Evolutionary conservation across 2,329 filamentous ascomycete species (phyloP).

Genomic region (Hypoxylon rubiginosum): DNA sequence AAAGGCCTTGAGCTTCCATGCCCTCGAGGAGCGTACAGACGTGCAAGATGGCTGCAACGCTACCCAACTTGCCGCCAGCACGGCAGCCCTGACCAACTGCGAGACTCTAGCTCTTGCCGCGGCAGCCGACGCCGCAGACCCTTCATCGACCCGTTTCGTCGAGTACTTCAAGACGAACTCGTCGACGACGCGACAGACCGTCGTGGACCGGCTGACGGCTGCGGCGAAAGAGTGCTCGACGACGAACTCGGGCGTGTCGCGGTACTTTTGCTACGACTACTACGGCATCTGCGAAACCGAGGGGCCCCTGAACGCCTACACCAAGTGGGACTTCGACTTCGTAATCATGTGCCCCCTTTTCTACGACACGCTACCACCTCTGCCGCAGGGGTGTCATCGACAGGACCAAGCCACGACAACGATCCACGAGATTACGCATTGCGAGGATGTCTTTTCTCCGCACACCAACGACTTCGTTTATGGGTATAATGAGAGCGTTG

Average conservation of each 20-base stretch:
- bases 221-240: conserved; percentile 42
- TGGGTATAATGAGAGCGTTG: conserved; percentile 39
- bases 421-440: conserved; percentile 46
- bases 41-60: conserved; percentile 36
- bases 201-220: conserved; percentile 35
- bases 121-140: conserved; percentile 40
- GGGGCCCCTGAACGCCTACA: conserved; percentile 43
- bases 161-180: conserved; percentile 45
- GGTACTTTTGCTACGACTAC: conserved; percentile 41
- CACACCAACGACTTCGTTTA: conserved; percentile 41
- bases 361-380: conserved; percentile 36
- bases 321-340: conserved; percentile 31
- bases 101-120: conserved; percentile 36
- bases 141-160: conserved; percentile 38
- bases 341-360: conserved; percentile 45
- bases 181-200: conserved; percentile 33
- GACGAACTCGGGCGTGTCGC: conserved; percentile 30
- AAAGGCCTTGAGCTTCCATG: not conserved
- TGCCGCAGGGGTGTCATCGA: conserved; percentile 40
- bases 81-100: conserved; percentile 39
- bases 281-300: conserved; percentile 39
- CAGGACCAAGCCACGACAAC: conserved; percentile 44
- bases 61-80: conserved; percentile 32
- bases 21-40: conserved; percentile 34
- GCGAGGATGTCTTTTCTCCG: conserved; percentile 37